Evolutionary conservation across 75 land plant genomes (phyloP), one percentile per base, ranked within the genome.

Genomic region (Cryptomeria japonica): DNA sequence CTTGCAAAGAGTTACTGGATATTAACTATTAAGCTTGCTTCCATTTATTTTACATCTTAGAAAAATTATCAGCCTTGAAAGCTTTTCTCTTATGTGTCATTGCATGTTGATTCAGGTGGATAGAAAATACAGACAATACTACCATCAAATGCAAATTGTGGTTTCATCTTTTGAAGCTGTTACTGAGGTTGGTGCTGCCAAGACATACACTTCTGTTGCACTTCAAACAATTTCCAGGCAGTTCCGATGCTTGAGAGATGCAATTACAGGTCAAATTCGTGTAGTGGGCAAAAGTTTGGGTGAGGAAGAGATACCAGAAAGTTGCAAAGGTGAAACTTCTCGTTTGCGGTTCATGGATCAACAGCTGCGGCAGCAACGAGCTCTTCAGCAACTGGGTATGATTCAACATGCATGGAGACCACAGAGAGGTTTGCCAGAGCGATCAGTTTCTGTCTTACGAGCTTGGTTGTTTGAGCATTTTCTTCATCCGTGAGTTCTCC

Each of bases 381-480:
- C 95, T 22, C 89, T 93, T 38, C 94, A 94, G 86, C 94, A 91
- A 88, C 92, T 91, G 34, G 93, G 94, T 8, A 94, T 90, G 95
- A 88, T 91, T 70, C 93, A 90, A 75, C 83, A 91, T 76, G 94
- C 95, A 5, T 95, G 96, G 96, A 86, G 96, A 75, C 96, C 96
- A 19, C 96, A 95, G 84, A 70, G 96, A 68, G 96, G 96, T 19
- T 87, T 95, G 88, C 96, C 96, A 31, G 96, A 95, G 87, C 95
- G 96, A 14, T 87, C 96, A 14, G 96, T 95, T 41, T 92, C 95
- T 56, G 90, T 95, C 28, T 90, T 95, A 39, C 87, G 96, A 42
- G 95, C 95, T 25, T 95, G 96, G 96, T 92, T 95, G 70, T 94
- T 94, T 88, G 95, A 95, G 86, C 95, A 95, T 88, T 95, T 95